phyloP scores from a whole-genome alignment of 2,329 filamentous ascomycete species.

The Colletotrichum viniferum region DNA sequence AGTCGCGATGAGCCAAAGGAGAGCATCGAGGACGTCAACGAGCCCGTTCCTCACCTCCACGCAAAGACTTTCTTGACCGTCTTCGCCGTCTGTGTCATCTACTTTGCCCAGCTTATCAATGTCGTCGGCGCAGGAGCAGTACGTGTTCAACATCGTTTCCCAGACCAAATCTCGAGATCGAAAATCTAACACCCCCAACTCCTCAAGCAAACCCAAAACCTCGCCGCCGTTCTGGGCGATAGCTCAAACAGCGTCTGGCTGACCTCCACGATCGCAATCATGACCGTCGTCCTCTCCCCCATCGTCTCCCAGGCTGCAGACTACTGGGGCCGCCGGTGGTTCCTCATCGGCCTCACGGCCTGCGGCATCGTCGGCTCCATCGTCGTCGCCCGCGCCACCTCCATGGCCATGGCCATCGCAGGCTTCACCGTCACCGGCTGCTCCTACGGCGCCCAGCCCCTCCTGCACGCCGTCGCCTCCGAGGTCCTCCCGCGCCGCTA shows the following conservation, averaged over 20 bases:
- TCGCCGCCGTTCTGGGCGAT: conserved; percentile 29
- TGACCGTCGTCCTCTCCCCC: conserved; percentile 26
- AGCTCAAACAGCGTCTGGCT: conserved; percentile 35
- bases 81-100: not conserved
- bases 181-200: not conserved
- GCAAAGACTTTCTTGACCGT: not conserved
- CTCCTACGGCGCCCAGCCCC: conserved; percentile 40
- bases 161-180: not conserved
- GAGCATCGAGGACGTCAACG: not conserved
- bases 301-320: conserved; percentile 44
- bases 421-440: conserved; percentile 39
- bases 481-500: conserved; percentile 35
- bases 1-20: not conserved
- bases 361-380: conserved; percentile 38
- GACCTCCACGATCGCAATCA: conserved; percentile 37
- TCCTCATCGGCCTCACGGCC: conserved; percentile 37
- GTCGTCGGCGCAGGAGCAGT: not conserved
- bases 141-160: not conserved
- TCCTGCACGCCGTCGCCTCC: conserved; percentile 41
- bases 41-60: not conserved
- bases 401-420: conserved; percentile 39
- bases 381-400: conserved; percentile 36
- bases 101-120: not conserved
- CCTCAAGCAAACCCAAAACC: conserved; percentile 35
- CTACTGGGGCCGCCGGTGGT: conserved; percentile 45